phyloP scores from a whole-genome alignment of 306 rosid species.

The Geum urbanum region DNA sequence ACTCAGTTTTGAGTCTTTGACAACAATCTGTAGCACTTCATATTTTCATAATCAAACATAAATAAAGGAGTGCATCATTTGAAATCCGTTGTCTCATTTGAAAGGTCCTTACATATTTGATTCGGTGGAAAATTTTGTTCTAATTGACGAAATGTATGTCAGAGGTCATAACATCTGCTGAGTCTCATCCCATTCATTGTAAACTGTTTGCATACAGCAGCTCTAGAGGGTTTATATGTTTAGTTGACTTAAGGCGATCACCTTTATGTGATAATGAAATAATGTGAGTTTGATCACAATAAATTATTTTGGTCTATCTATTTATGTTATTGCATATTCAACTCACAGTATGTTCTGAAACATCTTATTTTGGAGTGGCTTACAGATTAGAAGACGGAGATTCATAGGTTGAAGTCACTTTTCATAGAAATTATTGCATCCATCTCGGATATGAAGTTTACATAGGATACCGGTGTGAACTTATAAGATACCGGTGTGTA shows the following conservation, averaged over 20 bases:
- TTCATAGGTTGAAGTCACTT: conserved; percentile 41
- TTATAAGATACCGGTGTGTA: no score
- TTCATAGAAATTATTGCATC: conserved; percentile 52
- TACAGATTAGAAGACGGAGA: conserved; percentile 54
- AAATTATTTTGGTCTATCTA: not conserved
- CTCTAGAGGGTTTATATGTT: conserved; percentile 66
- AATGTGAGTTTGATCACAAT: conserved; percentile 40
- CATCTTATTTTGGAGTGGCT: conserved; percentile 28
- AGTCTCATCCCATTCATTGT: conserved; percentile 72
- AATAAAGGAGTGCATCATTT: not conserved
- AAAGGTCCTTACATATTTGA: not conserved
- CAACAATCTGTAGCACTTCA: not conserved
- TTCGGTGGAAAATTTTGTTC: not conserved
- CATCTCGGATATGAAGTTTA: conserved; percentile 58
- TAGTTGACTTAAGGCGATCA: conserved; percentile 64
- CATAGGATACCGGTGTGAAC: conserved; percentile 20
- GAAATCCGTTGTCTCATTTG: not conserved
- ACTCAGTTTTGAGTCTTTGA: not conserved
- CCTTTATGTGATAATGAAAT: conserved; percentile 57
- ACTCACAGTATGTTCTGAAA: conserved; percentile 19
- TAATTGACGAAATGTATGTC: conserved; percentile 19
- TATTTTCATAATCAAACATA: not conserved
- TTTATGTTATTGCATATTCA: conserved; percentile 1
- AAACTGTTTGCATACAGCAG: conserved; percentile 69
- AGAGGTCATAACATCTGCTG: conserved; percentile 74